Percentiles rank a stretch among this genome's conserved stretches.
Evolutionary conservation across 805 yeast genomes (phyloP).

Genomic region (Candida morakotiae): DNA sequence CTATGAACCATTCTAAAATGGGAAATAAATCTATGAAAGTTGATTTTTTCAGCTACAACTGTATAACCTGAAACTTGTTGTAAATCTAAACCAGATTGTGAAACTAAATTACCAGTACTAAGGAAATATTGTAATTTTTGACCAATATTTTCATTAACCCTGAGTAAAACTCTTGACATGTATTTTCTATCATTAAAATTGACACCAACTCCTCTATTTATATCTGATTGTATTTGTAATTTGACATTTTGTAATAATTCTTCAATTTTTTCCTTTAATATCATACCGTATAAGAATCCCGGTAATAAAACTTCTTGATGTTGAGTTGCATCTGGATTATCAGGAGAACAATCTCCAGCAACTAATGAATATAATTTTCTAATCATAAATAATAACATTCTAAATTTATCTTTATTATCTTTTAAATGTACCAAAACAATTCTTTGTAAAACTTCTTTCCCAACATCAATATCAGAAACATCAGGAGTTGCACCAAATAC

Average conservation of each 20-base stretch:
- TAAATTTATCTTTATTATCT: slow-evolving; percentile 73
- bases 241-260: slow-evolving; percentile 78
- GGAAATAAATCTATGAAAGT: slow-evolving; percentile 94
- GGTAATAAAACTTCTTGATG: slow-evolving; percentile 96
- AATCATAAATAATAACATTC: slow-evolving; percentile 88
- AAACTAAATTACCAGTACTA: slow-evolving; percentile 94
- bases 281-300: slow-evolving; percentile 96
- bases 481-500: slow-evolving; percentile 89
- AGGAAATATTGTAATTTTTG: slow-evolving; percentile 90
- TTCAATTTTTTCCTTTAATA: slow-evolving; percentile 91
- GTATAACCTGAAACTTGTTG: slow-evolving; percentile 98
- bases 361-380: slow-evolving; percentile 91
- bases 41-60: slow-evolving; percentile 97
- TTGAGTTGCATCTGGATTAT: slow-evolving; percentile 98
- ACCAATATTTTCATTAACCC: slow-evolving; percentile 91
- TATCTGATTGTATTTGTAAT: slow-evolving; percentile 72
- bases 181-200: slow-evolving; percentile 82
- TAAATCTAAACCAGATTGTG: slow-evolving; percentile 94
- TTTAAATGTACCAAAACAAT: slow-evolving; percentile 87
- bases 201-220: slow-evolving; percentile 74
- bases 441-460: slow-evolving; percentile 73
- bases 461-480: slow-evolving; percentile 85
- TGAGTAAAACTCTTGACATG: slow-evolving; percentile 69
- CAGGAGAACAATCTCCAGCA: slow-evolving; percentile 95
- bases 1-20: slow-evolving; percentile 99